Conservation (phyloP, 306 rosid genomes). For the Cicer bijugum region DNA sequence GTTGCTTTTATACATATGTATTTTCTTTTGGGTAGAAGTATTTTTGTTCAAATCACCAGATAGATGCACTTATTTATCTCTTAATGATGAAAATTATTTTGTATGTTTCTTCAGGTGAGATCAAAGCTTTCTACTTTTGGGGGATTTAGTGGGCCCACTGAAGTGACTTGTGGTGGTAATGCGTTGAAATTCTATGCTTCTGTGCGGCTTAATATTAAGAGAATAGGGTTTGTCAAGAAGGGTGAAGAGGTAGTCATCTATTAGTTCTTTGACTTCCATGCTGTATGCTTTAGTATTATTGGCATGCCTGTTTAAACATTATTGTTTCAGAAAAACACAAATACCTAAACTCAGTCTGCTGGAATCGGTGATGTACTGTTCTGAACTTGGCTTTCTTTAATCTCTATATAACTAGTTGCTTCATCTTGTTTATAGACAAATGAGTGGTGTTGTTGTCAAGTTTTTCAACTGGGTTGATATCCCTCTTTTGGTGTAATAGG, state of each 20-base stretch:
- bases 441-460: slow-evolving; percentile 7
- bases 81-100: slow-evolving; percentile 32
- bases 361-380: slow-evolving; percentile 21
- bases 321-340: slow-evolving; percentile 10
- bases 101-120: slow-evolving; percentile 62
- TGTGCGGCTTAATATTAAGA: slow-evolving; percentile 72
- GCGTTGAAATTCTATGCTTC: slow-evolving; percentile 94
- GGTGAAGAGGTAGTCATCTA: slow-evolving; percentile 77
- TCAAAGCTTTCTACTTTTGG: slow-evolving; percentile 84
- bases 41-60: slow-evolving; percentile 31
- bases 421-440: slow-evolving; percentile 10
- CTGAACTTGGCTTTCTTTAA: slow-evolving; percentile 11
- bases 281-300: slow-evolving; percentile 23
- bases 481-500: not conserved
- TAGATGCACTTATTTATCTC: slow-evolving; percentile 10
- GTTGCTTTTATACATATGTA: not conserved
- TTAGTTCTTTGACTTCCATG: slow-evolving; percentile 16
- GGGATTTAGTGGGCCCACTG: slow-evolving; percentile 86
- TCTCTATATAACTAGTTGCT: slow-evolving; percentile 29
- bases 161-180: slow-evolving; percentile 94
- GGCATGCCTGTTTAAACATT: slow-evolving; percentile 25
- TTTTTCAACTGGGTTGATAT: slow-evolving; percentile 31
- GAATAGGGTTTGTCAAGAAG: slow-evolving; percentile 76
- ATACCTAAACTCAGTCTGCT: slow-evolving; percentile 23
- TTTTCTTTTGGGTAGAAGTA: not conserved